A percentile compares a stretch with the other conserved stretches of the same genome.
Conservation (phyloP, 2,329 filamentous ascomycete genomes). For the Fonsecaea monophora region DNA sequence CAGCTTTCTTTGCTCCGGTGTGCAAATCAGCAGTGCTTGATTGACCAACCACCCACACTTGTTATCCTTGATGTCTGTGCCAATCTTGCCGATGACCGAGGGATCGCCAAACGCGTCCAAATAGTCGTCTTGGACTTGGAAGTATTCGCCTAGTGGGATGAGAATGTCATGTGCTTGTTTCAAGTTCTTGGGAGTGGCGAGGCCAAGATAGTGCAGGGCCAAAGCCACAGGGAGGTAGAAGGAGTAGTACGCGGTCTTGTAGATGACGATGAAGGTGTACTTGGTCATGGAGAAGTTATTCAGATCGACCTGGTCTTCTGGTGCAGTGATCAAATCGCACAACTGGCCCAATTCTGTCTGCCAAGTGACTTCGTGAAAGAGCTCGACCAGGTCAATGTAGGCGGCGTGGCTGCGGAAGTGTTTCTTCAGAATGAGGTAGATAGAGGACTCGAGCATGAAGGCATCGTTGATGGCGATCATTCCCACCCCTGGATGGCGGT, state of each 20-base stretch:
- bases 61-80: slow-evolving; percentile 98
- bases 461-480: slow-evolving; percentile 98
- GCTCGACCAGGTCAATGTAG: slow-evolving; percentile 90
- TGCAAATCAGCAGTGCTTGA: slow-evolving; percentile 81
- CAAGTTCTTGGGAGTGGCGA: slow-evolving; percentile 87
- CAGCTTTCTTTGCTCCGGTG: slow-evolving; percentile 82
- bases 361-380: slow-evolving; percentile 93
- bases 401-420: slow-evolving; percentile 85
- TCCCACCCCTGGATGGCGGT: slow-evolving; percentile 84
- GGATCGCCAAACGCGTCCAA: slow-evolving; percentile 97
- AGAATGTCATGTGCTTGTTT: slow-evolving; percentile 89
- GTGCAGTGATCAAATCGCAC: slow-evolving; percentile 92
- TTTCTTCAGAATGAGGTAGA: slow-evolving; percentile 92
- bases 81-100: slow-evolving; percentile 94
- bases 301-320: slow-evolving; percentile 90
- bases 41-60: slow-evolving; percentile 99
- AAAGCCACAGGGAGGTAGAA: slow-evolving; percentile 98
- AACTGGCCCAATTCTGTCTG: slow-evolving; percentile 96
- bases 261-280: slow-evolving; percentile 98
- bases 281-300: slow-evolving; percentile 95
- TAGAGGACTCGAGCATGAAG: slow-evolving; percentile 89
- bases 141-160: slow-evolving; percentile 97
- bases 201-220: slow-evolving; percentile 81
- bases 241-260: slow-evolving; percentile 99
- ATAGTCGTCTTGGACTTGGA: slow-evolving; percentile 98